Evolutionary conservation across 2,329 filamentous ascomycete genomes (phyloP).

Genomic region (Elsinoe arachidis): DNA sequence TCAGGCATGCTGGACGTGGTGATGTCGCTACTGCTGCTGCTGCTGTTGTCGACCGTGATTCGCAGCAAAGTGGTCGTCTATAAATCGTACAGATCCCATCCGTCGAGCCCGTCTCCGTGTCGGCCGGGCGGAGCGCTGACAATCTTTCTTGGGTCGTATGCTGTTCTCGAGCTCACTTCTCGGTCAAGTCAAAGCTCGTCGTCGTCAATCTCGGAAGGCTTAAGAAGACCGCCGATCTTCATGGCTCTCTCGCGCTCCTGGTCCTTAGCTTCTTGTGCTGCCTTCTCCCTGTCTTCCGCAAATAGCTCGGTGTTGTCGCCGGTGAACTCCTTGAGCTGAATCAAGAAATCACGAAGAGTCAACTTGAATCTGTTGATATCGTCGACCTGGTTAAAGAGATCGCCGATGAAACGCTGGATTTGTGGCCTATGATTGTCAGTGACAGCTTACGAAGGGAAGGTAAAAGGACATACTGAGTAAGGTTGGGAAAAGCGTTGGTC

Average conservation of each 20-base stretch:
- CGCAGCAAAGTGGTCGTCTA: not conserved
- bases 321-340: slow-evolving; percentile 92
- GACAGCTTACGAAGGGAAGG: not conserved
- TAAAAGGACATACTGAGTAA: slow-evolving; percentile 62
- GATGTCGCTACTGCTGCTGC: not conserved
- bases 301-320: slow-evolving; percentile 93
- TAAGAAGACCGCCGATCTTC: slow-evolving; percentile 91
- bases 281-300: slow-evolving; percentile 88
- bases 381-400: slow-evolving; percentile 77
- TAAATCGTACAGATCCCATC: slow-evolving; percentile 59
- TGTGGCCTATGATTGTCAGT: slow-evolving; percentile 56
- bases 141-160: slow-evolving; percentile 19
- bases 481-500: slow-evolving; percentile 84
- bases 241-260: slow-evolving; percentile 85
- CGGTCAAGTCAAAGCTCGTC: slow-evolving; percentile 71
- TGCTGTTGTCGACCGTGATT: not conserved
- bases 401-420: slow-evolving; percentile 83
- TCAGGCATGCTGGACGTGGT: not conserved
- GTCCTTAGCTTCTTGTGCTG: slow-evolving; percentile 72
- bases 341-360: slow-evolving; percentile 90
- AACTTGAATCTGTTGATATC: slow-evolving; percentile 93
- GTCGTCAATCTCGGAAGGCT: slow-evolving; percentile 90
- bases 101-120: slow-evolving; percentile 40
- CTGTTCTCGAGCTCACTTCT: slow-evolving; percentile 30
- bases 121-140: slow-evolving; percentile 13